These are phyloP conservation scores for Aspergillus clavatus DNA, from an alignment of 2,329 filamentous ascomycete genomes.

Conservation along the genomic window DNA sequence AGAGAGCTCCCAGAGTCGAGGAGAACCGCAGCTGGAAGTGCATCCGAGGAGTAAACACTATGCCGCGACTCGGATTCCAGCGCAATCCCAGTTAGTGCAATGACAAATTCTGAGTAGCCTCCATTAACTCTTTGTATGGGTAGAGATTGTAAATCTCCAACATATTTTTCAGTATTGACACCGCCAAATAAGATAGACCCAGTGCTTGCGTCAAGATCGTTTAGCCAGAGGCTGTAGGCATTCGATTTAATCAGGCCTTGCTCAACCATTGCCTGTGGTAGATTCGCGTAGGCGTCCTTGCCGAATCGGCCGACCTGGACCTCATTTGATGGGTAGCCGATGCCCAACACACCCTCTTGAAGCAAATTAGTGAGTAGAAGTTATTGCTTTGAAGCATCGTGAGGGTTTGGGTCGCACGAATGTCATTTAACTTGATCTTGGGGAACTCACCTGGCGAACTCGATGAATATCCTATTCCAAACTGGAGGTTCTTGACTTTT, in stretches of 20 bases:
- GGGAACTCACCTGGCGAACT: conserved; percentile 39
- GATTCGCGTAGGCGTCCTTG: conserved; percentile 58
- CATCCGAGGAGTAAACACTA: conserved; percentile 29
- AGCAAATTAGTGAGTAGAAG: background rate
- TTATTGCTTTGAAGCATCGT: background rate
- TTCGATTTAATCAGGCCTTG: conserved; percentile 59
- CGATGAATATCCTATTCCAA: conserved; percentile 56
- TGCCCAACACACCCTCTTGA: conserved; percentile 73
- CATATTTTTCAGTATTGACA: conserved; percentile 62
- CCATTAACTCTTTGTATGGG: conserved; percentile 57
- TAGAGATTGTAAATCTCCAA: conserved; percentile 59
- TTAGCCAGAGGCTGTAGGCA: conserved; percentile 71
- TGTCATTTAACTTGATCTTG: no score
- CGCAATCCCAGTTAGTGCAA: conserved; percentile 62
- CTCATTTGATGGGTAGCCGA: conserved; percentile 78
- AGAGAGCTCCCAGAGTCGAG: conserved; percentile 39
- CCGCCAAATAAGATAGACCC: conserved; percentile 72
- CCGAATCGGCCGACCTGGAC: conserved; percentile 47
- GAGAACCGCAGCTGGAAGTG: conserved; percentile 39
- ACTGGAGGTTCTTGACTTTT: conserved; percentile 50
- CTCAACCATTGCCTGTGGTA: conserved; percentile 61
- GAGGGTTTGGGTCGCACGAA: background rate
- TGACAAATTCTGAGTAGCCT: conserved; percentile 58
- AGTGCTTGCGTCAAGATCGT: conserved; percentile 61
- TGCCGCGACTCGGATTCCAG: conserved; percentile 21